A percentile compares a stretch with the other conserved stretches of the same genome.
Evolutionary conservation across 2,329 filamentous ascomycete genomes (phyloP).

Genomic region (Fusarium fracticaudum): DNA sequence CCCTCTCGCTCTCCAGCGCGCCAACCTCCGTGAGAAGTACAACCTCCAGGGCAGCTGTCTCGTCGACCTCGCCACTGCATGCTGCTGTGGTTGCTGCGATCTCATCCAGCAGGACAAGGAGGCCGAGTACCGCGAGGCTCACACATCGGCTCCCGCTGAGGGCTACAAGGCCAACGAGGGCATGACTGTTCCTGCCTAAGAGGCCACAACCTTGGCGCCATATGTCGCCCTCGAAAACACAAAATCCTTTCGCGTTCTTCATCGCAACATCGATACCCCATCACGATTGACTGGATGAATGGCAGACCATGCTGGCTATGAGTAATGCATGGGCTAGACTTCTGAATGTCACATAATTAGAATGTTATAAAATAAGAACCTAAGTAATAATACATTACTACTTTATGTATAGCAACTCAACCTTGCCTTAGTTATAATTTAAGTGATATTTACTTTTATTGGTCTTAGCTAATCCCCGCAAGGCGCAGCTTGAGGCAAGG

Average conservation of each 20-base stretch:
- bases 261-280: conserved; percentile 32
- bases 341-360: background rate
- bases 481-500: too few relatives aligned
- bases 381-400: too few relatives aligned
- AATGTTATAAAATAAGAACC: background rate
- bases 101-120: conserved; percentile 61
- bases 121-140: conserved; percentile 49
- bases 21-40: conserved; percentile 56
- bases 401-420: too few relatives aligned
- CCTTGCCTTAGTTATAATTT: too few relatives aligned
- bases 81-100: conserved; percentile 58
- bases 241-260: conserved; percentile 8
- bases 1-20: conserved; percentile 56
- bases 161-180: conserved; percentile 39
- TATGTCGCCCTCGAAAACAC: background rate
- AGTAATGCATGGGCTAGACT: background rate
- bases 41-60: conserved; percentile 57
- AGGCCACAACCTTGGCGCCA: background rate
- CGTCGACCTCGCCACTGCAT: conserved; percentile 53
- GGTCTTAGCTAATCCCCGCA: too few relatives aligned
- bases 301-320: background rate
- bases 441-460: too few relatives aligned
- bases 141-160: conserved; percentile 8
- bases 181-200: conserved; percentile 31
- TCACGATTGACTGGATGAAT: background rate